A percentile compares a stretch with the other conserved stretches of the same genome.
Evolutionary conservation across 1,139 yeast species (phyloP).

Genomic region (Suhomyces atakaporum): DNA sequence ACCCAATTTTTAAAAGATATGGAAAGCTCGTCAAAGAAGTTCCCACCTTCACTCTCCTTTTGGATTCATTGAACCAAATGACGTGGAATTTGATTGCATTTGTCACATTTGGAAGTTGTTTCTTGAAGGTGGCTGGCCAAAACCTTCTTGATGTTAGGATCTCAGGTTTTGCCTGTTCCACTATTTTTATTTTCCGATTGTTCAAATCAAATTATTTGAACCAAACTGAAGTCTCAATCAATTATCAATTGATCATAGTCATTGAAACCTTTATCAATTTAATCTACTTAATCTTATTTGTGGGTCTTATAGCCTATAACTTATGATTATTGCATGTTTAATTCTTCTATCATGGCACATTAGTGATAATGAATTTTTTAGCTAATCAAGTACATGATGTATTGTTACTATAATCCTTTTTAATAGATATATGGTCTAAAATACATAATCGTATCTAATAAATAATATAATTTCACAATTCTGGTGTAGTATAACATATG

Average conservation of each 20-base stretch:
- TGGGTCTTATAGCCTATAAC: not conserved
- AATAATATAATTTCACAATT: not conserved
- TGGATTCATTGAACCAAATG: slow-evolving; percentile 12
- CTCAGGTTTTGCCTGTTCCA: slow-evolving; percentile 5
- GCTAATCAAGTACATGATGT: slow-evolving; percentile 10
- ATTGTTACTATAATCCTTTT: too few species aligned
- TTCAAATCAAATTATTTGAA: slow-evolving; percentile 24
- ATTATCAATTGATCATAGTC: slow-evolving; percentile 8
- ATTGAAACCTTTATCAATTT: slow-evolving; percentile 7
- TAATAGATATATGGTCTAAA: too few species aligned
- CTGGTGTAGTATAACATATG: not conserved
- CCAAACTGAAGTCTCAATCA: slow-evolving; percentile 6
- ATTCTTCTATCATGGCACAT: slow-evolving; percentile 4
- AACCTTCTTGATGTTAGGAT: not conserved
- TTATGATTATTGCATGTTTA: slow-evolving; percentile 4
- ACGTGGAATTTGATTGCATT: slow-evolving; percentile 13
- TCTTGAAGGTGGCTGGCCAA: slow-evolving; percentile 2
- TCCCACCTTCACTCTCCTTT: slow-evolving; percentile 7
- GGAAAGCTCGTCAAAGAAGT: slow-evolving; percentile 14
- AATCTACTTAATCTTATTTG: slow-evolving; percentile 1
- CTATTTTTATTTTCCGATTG: slow-evolving; percentile 14
- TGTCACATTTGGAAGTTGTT: slow-evolving; percentile 7
- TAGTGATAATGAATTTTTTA: slow-evolving; percentile 1
- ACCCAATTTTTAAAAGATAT: slow-evolving; percentile 19
- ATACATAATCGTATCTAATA: not conserved